Conservation (phyloP, 2,329 filamentous ascomycete genomes). For the Hypocrella siamensis region DNA sequence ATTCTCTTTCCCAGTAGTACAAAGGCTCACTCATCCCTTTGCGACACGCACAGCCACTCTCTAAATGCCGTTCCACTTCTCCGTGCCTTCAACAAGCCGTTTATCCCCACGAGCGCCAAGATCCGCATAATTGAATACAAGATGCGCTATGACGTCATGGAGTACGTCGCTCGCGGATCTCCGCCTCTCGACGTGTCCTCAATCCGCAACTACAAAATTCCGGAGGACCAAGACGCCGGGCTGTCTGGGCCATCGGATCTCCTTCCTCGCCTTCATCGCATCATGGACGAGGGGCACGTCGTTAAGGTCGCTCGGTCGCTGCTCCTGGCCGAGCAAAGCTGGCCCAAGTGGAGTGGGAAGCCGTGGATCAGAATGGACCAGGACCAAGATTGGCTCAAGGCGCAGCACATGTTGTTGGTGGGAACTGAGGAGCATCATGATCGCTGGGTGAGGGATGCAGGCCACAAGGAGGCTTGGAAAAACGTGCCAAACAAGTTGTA, state of each 20-base stretch:
- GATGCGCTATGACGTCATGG: constrained; percentile 54
- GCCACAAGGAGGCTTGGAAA: constrained; percentile 52
- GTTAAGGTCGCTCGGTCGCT: constrained; percentile 61
- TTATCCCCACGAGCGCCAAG: constrained; percentile 45
- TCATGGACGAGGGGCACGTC: constrained; percentile 66
- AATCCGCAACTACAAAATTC: constrained; percentile 44
- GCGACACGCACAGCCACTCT: constrained; percentile 46
- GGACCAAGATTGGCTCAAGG: constrained; percentile 41
- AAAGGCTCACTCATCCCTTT: neutral
- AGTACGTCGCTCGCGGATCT: constrained; percentile 55
- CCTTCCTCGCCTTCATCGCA: constrained; percentile 26
- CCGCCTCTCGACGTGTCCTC: constrained; percentile 31
- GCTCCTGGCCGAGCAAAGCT: constrained; percentile 42
- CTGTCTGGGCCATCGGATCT: constrained; percentile 28
- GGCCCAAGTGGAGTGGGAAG: constrained; percentile 25
- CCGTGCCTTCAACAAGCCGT: constrained; percentile 47
- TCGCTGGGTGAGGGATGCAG: constrained; percentile 45
- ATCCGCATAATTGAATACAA: constrained; percentile 68
- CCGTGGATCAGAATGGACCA: constrained; percentile 37
- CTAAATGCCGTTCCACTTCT: constrained; percentile 62
- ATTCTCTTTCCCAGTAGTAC: neutral
- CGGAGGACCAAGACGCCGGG: constrained; percentile 28
- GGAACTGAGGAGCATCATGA: constrained; percentile 35
- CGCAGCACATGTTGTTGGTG: constrained; percentile 47
- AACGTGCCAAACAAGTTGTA: constrained; percentile 19